Conservation (phyloP, 345 rosid genomes). For the Brassica juncea region DNA sequence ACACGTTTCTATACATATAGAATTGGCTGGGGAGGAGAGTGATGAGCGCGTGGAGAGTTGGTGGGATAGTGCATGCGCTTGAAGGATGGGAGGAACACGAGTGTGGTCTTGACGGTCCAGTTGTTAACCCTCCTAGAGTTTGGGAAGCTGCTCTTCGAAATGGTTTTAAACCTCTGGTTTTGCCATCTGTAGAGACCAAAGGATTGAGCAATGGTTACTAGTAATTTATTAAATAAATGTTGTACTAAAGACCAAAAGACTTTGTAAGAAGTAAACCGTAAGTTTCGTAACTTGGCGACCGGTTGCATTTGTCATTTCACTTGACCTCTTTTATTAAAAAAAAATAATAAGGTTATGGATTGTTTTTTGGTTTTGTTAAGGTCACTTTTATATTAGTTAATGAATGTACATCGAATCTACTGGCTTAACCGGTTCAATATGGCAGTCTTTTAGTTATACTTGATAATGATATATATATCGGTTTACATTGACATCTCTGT, state of each 20-base stretch:
- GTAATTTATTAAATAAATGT: background rate
- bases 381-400: background rate
- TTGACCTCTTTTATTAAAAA: background rate
- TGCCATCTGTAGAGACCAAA: constrained; percentile 31
- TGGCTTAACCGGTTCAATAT: background rate
- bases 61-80: constrained; percentile 64
- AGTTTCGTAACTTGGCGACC: background rate
- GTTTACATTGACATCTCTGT: background rate
- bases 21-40: constrained; percentile 78
- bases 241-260: background rate
- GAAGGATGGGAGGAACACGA: constrained; percentile 70
- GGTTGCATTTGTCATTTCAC: background rate
- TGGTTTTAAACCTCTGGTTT: constrained; percentile 56
- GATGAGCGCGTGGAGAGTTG: constrained; percentile 77
- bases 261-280: background rate
- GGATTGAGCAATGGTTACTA: background rate
- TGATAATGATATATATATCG: background rate
- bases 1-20: constrained; percentile 27
- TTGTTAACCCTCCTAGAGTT: constrained; percentile 39
- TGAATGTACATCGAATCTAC: background rate
- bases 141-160: constrained; percentile 64
- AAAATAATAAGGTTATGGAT: background rate
- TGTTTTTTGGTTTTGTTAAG: background rate
- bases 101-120: constrained; percentile 48
- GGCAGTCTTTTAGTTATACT: background rate